phyloP scores from a whole-genome alignment of 2,329 filamentous ascomycete genomes.

The Fusarium aywerte region DNA sequence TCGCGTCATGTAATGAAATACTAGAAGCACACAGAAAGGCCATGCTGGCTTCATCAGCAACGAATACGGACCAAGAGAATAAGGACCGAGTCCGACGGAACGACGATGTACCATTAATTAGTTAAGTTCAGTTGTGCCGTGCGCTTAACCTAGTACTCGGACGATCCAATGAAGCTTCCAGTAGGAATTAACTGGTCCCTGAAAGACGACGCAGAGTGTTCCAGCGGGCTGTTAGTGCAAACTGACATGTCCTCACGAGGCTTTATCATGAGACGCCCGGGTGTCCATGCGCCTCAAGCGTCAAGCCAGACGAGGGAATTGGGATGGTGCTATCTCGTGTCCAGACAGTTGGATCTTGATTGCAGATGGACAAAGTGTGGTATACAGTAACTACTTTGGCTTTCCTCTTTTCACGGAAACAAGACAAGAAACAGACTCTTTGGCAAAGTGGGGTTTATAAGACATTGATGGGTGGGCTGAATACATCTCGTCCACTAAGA shows the following conservation, averaged over 20 bases:
- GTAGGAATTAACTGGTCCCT: constrained; percentile 12
- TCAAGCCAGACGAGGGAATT: background rate
- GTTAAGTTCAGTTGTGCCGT: background rate
- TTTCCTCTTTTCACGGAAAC: constrained; percentile 13
- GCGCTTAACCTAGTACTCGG: constrained; percentile 8
- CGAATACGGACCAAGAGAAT: constrained; percentile 5
- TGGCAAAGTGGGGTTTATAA: constrained; percentile 29
- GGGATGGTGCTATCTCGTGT: constrained; percentile 22
- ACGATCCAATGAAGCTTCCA: constrained; percentile 4
- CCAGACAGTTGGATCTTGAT: constrained; percentile 14
- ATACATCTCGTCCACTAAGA: constrained; percentile 30
- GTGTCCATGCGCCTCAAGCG: constrained; percentile 17
- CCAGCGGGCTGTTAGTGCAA: constrained; percentile 15
- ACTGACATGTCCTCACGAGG: constrained; percentile 21
- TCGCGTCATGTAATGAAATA: background rate
- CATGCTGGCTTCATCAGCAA: constrained; percentile 26
- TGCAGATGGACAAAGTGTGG: background rate
- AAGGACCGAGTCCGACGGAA: background rate
- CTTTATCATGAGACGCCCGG: constrained; percentile 30
- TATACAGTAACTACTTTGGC: background rate
- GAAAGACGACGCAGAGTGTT: constrained; percentile 7
- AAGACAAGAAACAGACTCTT: constrained; percentile 6
- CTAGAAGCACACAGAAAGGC: background rate
- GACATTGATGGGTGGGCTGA: constrained; percentile 23
- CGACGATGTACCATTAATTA: background rate